Evolutionary conservation across 768 basidiomycete genomes (phyloP).

Genomic region (Russula brevipes): DNA sequence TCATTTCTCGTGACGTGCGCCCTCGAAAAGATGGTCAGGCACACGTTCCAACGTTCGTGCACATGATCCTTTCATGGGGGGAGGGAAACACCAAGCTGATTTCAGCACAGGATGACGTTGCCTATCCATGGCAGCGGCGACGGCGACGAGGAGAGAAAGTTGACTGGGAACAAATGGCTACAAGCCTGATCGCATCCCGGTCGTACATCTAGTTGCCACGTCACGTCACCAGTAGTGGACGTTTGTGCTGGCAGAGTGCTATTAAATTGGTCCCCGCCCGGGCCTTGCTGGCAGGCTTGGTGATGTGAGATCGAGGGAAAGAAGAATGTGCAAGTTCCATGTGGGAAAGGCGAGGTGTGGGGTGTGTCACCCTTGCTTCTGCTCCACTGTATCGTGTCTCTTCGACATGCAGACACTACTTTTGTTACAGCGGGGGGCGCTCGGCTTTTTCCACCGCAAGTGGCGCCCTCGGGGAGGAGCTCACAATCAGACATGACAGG

Average conservation of each 20-base stretch:
- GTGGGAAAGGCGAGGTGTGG: constrained; percentile 8
- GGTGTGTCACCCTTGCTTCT: not conserved
- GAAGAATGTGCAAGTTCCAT: not conserved
- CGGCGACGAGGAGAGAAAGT: not conserved
- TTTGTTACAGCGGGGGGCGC: not conserved
- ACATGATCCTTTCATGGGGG: constrained; percentile 7
- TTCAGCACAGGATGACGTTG: constrained; percentile 6
- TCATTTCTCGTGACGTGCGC: constrained; percentile 26
- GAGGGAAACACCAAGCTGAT: not conserved
- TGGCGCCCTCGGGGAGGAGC: constrained; percentile 7
- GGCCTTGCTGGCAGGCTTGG: too few relatives aligned
- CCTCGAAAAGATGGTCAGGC: constrained; percentile 24
- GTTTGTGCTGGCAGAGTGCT: not conserved
- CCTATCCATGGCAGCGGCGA: not conserved
- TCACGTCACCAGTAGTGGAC: constrained; percentile 1
- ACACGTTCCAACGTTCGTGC: constrained; percentile 15
- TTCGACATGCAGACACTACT: not conserved
- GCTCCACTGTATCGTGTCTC: not conserved
- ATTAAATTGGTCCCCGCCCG: too few relatives aligned
- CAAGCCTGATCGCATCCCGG: constrained; percentile 2
- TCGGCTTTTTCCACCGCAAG: not conserved
- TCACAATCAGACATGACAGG: constrained; percentile 1
- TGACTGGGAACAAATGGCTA: too few relatives aligned
- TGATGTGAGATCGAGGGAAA: too few relatives aligned
- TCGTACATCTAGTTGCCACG: constrained; percentile 13